These are phyloP conservation scores for Chrysoporthe austroafricana DNA, from an alignment of 2,329 filamentous ascomycete genomes.

Conservation along the genomic window DNA sequence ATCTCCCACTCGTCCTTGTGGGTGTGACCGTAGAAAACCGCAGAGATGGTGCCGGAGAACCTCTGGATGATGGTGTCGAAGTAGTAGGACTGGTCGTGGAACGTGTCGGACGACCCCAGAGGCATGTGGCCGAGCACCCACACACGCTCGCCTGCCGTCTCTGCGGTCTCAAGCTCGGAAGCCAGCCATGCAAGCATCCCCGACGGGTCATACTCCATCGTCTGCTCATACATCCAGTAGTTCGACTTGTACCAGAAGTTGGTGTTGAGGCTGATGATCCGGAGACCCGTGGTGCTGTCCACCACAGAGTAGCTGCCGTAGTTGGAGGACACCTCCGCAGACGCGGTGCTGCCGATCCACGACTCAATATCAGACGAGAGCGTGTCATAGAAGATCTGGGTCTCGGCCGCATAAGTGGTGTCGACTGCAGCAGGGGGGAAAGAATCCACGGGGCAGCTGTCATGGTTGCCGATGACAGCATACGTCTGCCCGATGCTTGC, in stretches of 20 bases:
- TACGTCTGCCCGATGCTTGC: slow-evolving; percentile 44
- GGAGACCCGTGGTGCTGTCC: slow-evolving; percentile 46
- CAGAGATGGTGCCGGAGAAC: slow-evolving; percentile 57
- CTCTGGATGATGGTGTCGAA: slow-evolving; percentile 58
- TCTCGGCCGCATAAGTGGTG: slow-evolving; percentile 38
- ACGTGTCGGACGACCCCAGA: slow-evolving; percentile 52
- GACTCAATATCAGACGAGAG: slow-evolving; percentile 50
- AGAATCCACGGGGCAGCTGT: slow-evolving; percentile 56
- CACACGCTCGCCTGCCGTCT: slow-evolving; percentile 54
- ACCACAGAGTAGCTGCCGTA: slow-evolving; percentile 56
- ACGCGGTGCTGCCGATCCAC: slow-evolving; percentile 47
- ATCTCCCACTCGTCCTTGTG: slow-evolving; percentile 62
- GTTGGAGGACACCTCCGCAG: slow-evolving; percentile 40
- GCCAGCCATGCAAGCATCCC: slow-evolving; percentile 59
- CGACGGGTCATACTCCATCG: slow-evolving; percentile 55
- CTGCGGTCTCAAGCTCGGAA: slow-evolving; percentile 55
- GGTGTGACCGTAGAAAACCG: slow-evolving; percentile 59
- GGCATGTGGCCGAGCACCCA: slow-evolving; percentile 64
- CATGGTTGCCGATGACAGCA: slow-evolving; percentile 61
- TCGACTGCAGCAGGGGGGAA: slow-evolving; percentile 47
- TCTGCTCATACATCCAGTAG: slow-evolving; percentile 57
- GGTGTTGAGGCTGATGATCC: slow-evolving; percentile 63
- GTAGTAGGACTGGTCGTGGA: slow-evolving; percentile 53
- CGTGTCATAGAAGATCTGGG: slow-evolving; percentile 57
- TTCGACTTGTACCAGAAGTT: slow-evolving; percentile 64